phyloP scores from a whole-genome alignment of 1,284 basidiomycete species.

The Phlebopus sp. region DNA sequence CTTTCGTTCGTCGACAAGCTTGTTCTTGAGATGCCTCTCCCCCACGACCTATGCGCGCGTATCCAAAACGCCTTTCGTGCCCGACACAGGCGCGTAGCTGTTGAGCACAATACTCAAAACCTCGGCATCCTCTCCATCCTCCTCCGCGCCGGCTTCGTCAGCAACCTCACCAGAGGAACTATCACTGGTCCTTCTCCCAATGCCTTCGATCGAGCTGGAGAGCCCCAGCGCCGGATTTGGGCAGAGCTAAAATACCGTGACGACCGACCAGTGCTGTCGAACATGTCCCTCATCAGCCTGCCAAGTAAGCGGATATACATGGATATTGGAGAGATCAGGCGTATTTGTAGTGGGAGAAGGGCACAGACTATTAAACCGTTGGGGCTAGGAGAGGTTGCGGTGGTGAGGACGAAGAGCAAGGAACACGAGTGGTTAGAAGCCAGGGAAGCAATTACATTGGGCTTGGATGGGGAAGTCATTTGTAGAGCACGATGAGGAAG shows the following conservation, averaged over 20 bases:
- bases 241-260: slow-evolving; percentile 87
- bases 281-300: slow-evolving; percentile 35
- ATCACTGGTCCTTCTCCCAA: slow-evolving; percentile 59
- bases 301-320: slow-evolving; percentile 59
- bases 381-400: slow-evolving; percentile 83
- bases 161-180: slow-evolving; percentile 79
- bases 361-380: slow-evolving; percentile 73
- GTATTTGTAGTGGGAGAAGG: slow-evolving; percentile 71
- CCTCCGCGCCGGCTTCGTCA: slow-evolving; percentile 83
- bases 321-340: slow-evolving; percentile 65
- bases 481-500: slow-evolving; percentile 59
- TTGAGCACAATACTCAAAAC: slow-evolving; percentile 80
- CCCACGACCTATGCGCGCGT: slow-evolving; percentile 81
- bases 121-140: slow-evolving; percentile 82
- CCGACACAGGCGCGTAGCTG: slow-evolving; percentile 68
- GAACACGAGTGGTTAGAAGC: slow-evolving; percentile 68
- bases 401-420: slow-evolving; percentile 67
- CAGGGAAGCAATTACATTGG: slow-evolving; percentile 56
- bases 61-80: slow-evolving; percentile 88
- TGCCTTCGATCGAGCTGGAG: slow-evolving; percentile 53
- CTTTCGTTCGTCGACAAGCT: neutral
- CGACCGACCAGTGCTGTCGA: slow-evolving; percentile 74
- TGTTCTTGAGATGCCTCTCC: slow-evolving; percentile 50
- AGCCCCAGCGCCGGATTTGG: slow-evolving; percentile 77
- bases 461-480: slow-evolving; percentile 67